Percentiles rank a stretch among this genome's conserved stretches.
These are phyloP conservation scores for Chlamydomonas applanata DNA, from an alignment of 139 green algal genomes.

Conservation along the genomic window DNA sequence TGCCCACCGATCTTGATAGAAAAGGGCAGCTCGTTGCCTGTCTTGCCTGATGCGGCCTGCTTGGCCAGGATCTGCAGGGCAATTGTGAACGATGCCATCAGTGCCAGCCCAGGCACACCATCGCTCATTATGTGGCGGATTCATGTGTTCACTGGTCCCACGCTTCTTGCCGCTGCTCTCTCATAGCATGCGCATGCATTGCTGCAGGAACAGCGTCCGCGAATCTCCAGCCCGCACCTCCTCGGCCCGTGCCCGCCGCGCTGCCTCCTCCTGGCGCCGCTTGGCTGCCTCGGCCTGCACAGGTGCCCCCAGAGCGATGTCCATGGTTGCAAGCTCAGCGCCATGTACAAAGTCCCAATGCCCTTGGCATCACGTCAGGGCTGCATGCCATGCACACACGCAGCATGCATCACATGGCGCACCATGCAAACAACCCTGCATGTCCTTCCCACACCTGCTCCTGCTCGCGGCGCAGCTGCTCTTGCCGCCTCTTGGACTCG, in stretches of 20 bases:
- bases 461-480: background rate
- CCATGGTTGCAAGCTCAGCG: too few relatives aligned
- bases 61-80: slow-evolving; percentile 9
- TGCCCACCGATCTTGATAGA: slow-evolving; percentile 17
- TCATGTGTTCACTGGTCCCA: too few relatives aligned
- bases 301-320: background rate
- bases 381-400: too few relatives aligned
- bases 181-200: too few relatives aligned
- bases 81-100: background rate
- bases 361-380: too few relatives aligned
- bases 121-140: background rate
- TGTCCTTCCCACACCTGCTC: background rate
- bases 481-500: background rate
- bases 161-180: too few relatives aligned
- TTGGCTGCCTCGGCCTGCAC: slow-evolving; percentile 1
- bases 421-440: background rate
- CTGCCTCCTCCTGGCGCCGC: background rate
- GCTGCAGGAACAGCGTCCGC: background rate
- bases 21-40: slow-evolving; percentile 19
- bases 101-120: background rate
- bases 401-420: too few relatives aligned
- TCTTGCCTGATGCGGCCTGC: background rate
- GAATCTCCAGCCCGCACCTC: background rate
- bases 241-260: slow-evolving; percentile 3
- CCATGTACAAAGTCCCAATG: too few relatives aligned